A percentile compares a stretch with the other conserved stretches of the same genome.
Conservation (phyloP, 2,329 filamentous ascomycete species). For the Chrysosporium keratinophilum region DNA sequence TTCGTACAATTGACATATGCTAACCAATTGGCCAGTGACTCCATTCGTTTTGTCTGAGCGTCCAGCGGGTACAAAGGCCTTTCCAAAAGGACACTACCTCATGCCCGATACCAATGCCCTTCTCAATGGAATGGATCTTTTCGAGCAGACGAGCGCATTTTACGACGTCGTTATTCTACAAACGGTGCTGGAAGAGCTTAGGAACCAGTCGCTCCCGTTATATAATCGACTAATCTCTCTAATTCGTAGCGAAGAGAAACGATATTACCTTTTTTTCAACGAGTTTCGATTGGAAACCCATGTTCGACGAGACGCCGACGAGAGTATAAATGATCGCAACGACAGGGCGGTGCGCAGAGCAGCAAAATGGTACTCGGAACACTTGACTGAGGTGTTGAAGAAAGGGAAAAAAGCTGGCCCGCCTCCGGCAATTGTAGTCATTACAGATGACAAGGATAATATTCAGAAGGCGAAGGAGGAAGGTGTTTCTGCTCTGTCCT, state of each 20-base stretch:
- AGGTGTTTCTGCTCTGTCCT: conserved; percentile 56
- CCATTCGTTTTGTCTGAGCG: conserved; percentile 83
- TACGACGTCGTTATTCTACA: conserved; percentile 96
- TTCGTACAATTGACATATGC: neutral
- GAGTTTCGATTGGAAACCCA: conserved; percentile 93
- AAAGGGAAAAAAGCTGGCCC: conserved; percentile 44
- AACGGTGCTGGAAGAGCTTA: conserved; percentile 90
- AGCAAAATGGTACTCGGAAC: conserved; percentile 80
- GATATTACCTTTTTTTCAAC: conserved; percentile 98
- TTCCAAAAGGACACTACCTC: conserved; percentile 82
- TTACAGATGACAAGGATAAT: conserved; percentile 87
- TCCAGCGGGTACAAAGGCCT: conserved; percentile 71
- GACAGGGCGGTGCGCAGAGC: conserved; percentile 81
- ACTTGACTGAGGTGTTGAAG: conserved; percentile 55
- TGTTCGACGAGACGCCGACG: conserved; percentile 60
- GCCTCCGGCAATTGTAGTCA: conserved; percentile 73
- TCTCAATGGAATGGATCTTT: conserved; percentile 90
- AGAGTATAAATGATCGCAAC: conserved; percentile 93
- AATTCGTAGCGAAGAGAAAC: conserved; percentile 91
- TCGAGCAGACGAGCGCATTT: conserved; percentile 83
- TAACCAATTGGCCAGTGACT: conserved; percentile 43
- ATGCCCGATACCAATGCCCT: conserved; percentile 94
- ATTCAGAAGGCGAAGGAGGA: conserved; percentile 70
- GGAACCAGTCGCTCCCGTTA: conserved; percentile 82
- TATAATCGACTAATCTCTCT: conserved; percentile 87